Evolutionary conservation across 2,329 filamentous ascomycete species (phyloP).

Genomic region (Sphaerulina vaccinii): DNA sequence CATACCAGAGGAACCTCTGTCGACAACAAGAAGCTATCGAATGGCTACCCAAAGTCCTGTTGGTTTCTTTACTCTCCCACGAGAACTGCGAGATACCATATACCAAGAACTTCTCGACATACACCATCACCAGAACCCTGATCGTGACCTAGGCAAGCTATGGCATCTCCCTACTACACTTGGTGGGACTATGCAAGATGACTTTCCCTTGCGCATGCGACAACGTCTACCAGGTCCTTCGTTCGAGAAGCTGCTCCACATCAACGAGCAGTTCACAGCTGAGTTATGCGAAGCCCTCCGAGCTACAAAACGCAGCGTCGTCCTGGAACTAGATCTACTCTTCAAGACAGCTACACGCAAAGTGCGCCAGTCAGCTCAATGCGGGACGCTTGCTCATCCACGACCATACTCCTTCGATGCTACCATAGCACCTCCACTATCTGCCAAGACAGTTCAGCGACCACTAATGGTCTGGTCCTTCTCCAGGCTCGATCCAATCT

Average conservation of each 20-base stretch:
- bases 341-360: constrained; percentile 1
- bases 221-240: neutral
- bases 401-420: constrained; percentile 3
- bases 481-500: neutral
- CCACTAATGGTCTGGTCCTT: neutral
- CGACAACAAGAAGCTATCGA: too few species aligned
- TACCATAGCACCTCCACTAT: neutral
- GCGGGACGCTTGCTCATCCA: neutral
- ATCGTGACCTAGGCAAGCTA: constrained; percentile 1
- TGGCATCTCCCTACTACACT: neutral
- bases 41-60: neutral
- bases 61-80: neutral
- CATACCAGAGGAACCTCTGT: too few species aligned
- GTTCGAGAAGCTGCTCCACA: constrained; percentile 1
- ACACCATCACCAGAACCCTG: neutral
- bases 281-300: constrained; percentile 3
- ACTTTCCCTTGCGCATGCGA: constrained; percentile 3
- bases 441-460: neutral
- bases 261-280: neutral
- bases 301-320: neutral
- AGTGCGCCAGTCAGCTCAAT: neutral
- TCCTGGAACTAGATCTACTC: constrained; percentile 1
- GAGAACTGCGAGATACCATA: constrained; percentile 3
- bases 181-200: neutral
- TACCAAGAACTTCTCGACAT: neutral